These are phyloP conservation scores for Irpex sp. DNA, from an alignment of 1,284 basidiomycete species.

Conservation along the genomic window DNA sequence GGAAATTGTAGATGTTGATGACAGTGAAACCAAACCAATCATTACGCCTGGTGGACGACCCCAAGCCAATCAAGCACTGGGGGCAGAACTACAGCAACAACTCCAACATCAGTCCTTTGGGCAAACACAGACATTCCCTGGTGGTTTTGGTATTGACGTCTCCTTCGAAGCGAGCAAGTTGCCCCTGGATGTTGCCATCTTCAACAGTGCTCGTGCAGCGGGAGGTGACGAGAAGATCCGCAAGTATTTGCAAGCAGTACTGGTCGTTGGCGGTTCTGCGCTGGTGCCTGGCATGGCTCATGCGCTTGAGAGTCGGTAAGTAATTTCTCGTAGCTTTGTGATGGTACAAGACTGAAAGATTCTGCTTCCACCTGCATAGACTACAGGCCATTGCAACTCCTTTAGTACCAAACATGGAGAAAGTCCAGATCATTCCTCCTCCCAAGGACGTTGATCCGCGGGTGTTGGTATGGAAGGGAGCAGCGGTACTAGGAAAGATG, in stretches of 20 bases:
- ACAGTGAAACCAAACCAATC: constrained; percentile 12
- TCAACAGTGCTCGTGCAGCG: constrained; percentile 83
- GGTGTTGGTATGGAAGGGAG: constrained; percentile 93
- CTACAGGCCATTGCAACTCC: constrained; percentile 85
- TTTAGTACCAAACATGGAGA: constrained; percentile 74
- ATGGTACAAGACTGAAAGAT: constrained; percentile 2
- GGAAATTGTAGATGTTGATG: constrained; percentile 17
- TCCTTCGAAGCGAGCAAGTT: constrained; percentile 85
- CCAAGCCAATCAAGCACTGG: neutral
- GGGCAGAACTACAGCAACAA: constrained; percentile 13
- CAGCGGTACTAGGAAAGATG: constrained; percentile 90
- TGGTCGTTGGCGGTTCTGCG: constrained; percentile 85
- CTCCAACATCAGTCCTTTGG: neutral
- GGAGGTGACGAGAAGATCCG: constrained; percentile 88
- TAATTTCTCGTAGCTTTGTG: constrained; percentile 3
- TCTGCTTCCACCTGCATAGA: constrained; percentile 33
- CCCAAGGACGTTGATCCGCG: constrained; percentile 92
- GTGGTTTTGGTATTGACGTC: constrained; percentile 60
- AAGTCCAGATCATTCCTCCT: constrained; percentile 86
- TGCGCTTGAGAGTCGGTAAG: constrained; percentile 75
- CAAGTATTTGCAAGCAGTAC: constrained; percentile 84
- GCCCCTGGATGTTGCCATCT: constrained; percentile 92
- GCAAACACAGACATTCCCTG: constrained; percentile 15
- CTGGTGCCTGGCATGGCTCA: constrained; percentile 73
- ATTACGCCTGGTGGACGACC: neutral